Base-by-base conservation (phyloP, 164 flowering plant genomes). In the Magnolia sinica region DNA sequence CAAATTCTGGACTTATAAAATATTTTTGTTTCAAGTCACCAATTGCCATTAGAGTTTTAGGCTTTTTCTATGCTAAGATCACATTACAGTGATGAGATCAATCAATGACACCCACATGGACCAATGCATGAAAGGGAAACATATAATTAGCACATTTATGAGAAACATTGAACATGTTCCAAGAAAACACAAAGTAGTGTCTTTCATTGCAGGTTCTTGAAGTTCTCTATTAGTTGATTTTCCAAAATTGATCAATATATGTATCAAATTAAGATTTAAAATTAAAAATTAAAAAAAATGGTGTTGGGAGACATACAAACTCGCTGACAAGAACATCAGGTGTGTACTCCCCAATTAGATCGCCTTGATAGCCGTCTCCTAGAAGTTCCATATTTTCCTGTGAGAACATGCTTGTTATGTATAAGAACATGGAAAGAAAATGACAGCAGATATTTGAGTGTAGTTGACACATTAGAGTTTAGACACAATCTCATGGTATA, bases 291-390 rank as follows among this genome's bases (percentile, higher is more conserved):
- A 6, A 20, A n/a, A 8, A 20, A 61, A 67, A 29, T 68, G 73
- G 8, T 16, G 37, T 37, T 19, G 27, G 3, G n/a, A n/a, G 49
- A 85, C 98, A 27, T 90, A 96, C 99, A 89, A 96, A 91, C 85
- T 93, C 96, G 67, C 82, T 86, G 79, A 96, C 94, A 73, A 96
- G 79, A 84, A 87, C 88, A 84, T 93, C 99, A 63, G 99, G 99
- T 69, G 99, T 93, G 77, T 85, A 82, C 82, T 96, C 99, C 68
- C 96, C 99, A 78, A 91, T 83, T 58, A 93, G 87, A 78, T 93
- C 99, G 64, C 85, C 92, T 68, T 88, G 82, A 82, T 93, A 93
- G 76, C 97, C 98, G 82, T 91, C 99, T 76, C 73, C 89, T 68
- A 80, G 64, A 78, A 84, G 81, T 79, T 90, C 93, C 82, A 90